These are phyloP conservation scores for Geotrichum macrosporum DNA, from an alignment of 1,139 yeast genomes.

Conservation along the genomic window DNA sequence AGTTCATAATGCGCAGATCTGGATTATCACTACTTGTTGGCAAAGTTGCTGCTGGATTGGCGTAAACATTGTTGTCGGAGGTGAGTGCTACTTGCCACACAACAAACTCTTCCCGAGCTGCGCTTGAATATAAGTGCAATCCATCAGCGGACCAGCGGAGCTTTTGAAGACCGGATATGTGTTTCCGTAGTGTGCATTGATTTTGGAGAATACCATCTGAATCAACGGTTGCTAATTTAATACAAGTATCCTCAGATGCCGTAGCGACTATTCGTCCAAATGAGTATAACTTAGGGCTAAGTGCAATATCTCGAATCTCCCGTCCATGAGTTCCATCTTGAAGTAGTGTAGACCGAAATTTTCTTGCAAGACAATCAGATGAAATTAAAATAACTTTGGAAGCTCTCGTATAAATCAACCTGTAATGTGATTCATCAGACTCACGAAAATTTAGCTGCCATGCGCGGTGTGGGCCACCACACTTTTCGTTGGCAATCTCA, in stretches of 20 bases:
- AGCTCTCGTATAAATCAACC: constrained; percentile 55
- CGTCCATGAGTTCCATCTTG: constrained; percentile 81
- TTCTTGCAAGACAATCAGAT: constrained; percentile 21
- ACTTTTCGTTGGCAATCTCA: constrained; percentile 65
- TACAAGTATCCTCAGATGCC: constrained; percentile 86
- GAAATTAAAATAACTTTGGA: constrained; percentile 23
- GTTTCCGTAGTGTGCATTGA: constrained; percentile 67
- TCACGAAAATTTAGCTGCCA: constrained; percentile 52
- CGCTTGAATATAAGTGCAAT: constrained; percentile 58
- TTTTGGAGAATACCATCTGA: constrained; percentile 43
- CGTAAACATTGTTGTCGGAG: constrained; percentile 24
- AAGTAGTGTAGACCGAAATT: constrained; percentile 36
- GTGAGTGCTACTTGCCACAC: constrained; percentile 59
- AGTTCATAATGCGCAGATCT: constrained; percentile 83
- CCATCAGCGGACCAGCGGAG: constrained; percentile 54
- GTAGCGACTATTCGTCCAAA: constrained; percentile 46
- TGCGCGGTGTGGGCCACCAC: constrained; percentile 89
- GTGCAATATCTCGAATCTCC: constrained; percentile 48
- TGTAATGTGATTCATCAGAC: constrained; percentile 29
- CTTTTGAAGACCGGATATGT: constrained; percentile 82
- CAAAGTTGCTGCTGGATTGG: constrained; percentile 31
- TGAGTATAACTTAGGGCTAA: constrained; percentile 29
- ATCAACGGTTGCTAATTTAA: constrained; percentile 52
- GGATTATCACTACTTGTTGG: constrained; percentile 52
- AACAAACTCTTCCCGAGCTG: constrained; percentile 85